A percentile compares a stretch with the other conserved stretches of the same genome.
phyloP scores from a whole-genome alignment of 148 eudicot genomes.

The Vaccinium darrowii region DNA sequence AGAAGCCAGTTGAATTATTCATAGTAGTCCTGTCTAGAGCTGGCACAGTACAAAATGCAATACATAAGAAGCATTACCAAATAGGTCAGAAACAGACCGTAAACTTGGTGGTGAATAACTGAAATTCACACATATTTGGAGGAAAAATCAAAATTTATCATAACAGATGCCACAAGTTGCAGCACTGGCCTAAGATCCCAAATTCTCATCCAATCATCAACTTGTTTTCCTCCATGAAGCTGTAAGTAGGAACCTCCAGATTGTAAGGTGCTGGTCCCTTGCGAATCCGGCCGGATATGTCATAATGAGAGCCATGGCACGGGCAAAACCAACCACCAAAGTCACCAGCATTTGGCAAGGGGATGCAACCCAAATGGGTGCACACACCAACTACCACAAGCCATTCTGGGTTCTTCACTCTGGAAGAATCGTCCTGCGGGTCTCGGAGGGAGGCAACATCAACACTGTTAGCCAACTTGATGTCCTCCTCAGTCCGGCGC shows the following conservation, averaged over 20 bases:
- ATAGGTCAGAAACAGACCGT: background rate
- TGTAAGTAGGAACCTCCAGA: constrained; percentile 39
- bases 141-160: background rate
- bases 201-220: constrained; percentile 23
- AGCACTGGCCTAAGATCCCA: background rate
- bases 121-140: background rate
- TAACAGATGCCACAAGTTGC: background rate
- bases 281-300: constrained; percentile 40
- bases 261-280: constrained; percentile 32
- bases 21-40: background rate
- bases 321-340: constrained; percentile 46
- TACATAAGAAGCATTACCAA: background rate
- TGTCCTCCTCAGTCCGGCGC: constrained; percentile 35
- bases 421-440: constrained; percentile 33
- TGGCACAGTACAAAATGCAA: constrained; percentile 6
- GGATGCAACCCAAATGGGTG: constrained; percentile 37
- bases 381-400: constrained; percentile 36
- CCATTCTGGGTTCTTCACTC: constrained; percentile 42
- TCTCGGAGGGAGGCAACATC: constrained; percentile 33
- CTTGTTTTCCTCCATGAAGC: constrained; percentile 35
- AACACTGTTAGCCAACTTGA: constrained; percentile 38
- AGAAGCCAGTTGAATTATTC: constrained; percentile 10
- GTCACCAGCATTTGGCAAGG: constrained; percentile 39
- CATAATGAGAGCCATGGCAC: constrained; percentile 38
- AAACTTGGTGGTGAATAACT: background rate